Evolutionary conservation across 1,284 basidiomycete genomes (phyloP).

Genomic region (Cystobasidium pallidum): DNA sequence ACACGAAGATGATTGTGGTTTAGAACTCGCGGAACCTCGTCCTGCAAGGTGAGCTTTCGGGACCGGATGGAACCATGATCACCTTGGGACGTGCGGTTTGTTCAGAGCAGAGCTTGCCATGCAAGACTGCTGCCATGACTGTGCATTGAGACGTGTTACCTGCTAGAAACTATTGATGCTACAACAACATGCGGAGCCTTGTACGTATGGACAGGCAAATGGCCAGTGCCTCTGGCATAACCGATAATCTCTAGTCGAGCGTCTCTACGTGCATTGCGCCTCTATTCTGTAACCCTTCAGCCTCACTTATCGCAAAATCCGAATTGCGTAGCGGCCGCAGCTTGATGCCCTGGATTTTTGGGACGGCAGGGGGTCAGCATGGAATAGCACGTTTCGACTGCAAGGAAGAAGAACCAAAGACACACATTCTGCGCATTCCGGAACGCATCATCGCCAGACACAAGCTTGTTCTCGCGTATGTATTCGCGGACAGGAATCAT

Average conservation of each 20-base stretch:
- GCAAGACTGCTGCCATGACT: too few species aligned
- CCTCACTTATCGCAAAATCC: slow-evolving; percentile 38
- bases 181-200: background rate
- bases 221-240: background rate
- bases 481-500: slow-evolving; percentile 89
- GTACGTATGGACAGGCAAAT: background rate
- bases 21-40: too few species aligned
- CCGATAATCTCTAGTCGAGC: slow-evolving; percentile 23
- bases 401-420: too few species aligned
- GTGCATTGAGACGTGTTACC: background rate
- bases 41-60: too few species aligned
- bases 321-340: slow-evolving; percentile 40
- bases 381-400: too few species aligned
- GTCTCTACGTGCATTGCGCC: slow-evolving; percentile 28
- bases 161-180: background rate
- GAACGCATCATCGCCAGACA: slow-evolving; percentile 29
- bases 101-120: too few species aligned
- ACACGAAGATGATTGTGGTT: too few species aligned
- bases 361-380: background rate
- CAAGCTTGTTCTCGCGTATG: slow-evolving; percentile 42
- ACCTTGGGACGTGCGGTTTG: too few species aligned
- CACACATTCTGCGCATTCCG: slow-evolving; percentile 38
- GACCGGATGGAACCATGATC: too few species aligned
- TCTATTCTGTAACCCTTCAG: slow-evolving; percentile 38
- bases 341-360: slow-evolving; percentile 31